Conservation (phyloP, 352 stramenopile species). For the Phytophthora pistaciae region DNA sequence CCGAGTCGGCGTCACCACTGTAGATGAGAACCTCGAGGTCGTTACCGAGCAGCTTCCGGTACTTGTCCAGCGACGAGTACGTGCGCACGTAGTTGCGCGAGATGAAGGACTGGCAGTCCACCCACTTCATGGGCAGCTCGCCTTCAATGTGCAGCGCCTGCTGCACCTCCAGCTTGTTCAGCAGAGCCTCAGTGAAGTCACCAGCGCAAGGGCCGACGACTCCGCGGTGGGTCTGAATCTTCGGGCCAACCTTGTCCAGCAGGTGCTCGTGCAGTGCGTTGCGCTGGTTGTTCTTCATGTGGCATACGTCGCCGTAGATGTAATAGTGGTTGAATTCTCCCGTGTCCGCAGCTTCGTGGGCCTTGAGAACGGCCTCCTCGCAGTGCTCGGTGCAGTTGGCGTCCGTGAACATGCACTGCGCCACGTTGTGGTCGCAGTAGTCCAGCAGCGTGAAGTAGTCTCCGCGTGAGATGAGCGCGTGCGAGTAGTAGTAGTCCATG, state of each 20-base stretch:
- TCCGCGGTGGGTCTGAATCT: conserved; percentile 53
- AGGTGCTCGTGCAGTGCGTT: conserved; percentile 47
- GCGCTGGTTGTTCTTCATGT: conserved; percentile 61
- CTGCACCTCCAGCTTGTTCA: conserved; percentile 66
- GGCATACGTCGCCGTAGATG: conserved; percentile 79
- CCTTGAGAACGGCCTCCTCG: conserved; percentile 52
- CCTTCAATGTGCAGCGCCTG: conserved; percentile 64
- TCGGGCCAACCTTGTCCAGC: conserved; percentile 33
- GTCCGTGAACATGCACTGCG: conserved; percentile 68
- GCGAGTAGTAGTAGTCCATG: conserved; percentile 84
- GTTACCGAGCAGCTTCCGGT: conserved; percentile 59
- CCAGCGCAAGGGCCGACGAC: conserved; percentile 64
- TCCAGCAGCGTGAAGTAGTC: conserved; percentile 65
- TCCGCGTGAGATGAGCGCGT: conserved; percentile 75
- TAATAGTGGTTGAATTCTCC: conserved; percentile 72
- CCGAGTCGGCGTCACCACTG: conserved; percentile 72
- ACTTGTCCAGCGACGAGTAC: conserved; percentile 70
- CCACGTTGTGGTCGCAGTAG: conserved; percentile 61
- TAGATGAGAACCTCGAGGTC: conserved; percentile 70
- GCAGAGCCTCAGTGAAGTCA: conserved; percentile 57
- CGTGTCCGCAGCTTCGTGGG: conserved; percentile 46
- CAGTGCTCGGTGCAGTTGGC: conserved; percentile 59
- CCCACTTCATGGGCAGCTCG: conserved; percentile 51
- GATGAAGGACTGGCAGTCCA: conserved; percentile 66
- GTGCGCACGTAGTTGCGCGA: conserved; percentile 52